Percentiles rank a stretch among this genome's conserved stretches.
Evolutionary conservation across 2,329 filamentous ascomycete genomes (phyloP).

Genomic region (Sporothrix inflata): DNA sequence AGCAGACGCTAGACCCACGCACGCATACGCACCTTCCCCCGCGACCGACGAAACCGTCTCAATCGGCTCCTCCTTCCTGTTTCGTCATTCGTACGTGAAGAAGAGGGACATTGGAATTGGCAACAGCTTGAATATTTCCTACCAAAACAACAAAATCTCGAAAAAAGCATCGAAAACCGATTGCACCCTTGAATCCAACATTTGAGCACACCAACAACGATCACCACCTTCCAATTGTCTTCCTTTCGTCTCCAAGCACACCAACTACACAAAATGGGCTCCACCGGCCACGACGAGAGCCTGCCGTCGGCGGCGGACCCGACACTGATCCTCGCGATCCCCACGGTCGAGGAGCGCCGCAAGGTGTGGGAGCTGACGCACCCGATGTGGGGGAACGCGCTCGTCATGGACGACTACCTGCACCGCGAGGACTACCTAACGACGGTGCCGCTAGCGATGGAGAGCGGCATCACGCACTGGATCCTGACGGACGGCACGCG

Average conservation of each 20-base stretch:
- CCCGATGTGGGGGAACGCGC: constrained; percentile 60
- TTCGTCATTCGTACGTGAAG: background rate
- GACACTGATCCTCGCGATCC: constrained; percentile 55
- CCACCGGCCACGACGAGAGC: constrained; percentile 32
- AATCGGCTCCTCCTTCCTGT: constrained; percentile 27
- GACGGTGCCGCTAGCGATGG: constrained; percentile 59
- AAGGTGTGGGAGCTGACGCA: constrained; percentile 61
- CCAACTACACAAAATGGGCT: constrained; percentile 40
- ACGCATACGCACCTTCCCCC: constrained; percentile 13
- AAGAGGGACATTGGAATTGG: background rate
- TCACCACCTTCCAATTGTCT: background rate
- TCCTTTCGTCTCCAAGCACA: background rate
- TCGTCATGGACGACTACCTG: constrained; percentile 60
- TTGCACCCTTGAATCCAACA: too few relatives aligned
- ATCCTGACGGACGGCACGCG: constrained; percentile 57
- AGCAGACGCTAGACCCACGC: constrained; percentile 8
- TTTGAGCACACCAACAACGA: background rate
- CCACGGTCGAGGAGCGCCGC: constrained; percentile 59
- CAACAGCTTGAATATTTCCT: background rate
- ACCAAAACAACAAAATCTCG: background rate
- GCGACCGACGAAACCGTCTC: background rate
- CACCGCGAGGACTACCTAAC: constrained; percentile 61
- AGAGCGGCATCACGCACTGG: constrained; percentile 66
- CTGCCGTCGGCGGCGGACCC: constrained; percentile 44
- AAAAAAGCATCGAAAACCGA: background rate